Conservation (phyloP, 2,329 filamentous ascomycete species). For the Sporothrix brasiliensis region DNA sequence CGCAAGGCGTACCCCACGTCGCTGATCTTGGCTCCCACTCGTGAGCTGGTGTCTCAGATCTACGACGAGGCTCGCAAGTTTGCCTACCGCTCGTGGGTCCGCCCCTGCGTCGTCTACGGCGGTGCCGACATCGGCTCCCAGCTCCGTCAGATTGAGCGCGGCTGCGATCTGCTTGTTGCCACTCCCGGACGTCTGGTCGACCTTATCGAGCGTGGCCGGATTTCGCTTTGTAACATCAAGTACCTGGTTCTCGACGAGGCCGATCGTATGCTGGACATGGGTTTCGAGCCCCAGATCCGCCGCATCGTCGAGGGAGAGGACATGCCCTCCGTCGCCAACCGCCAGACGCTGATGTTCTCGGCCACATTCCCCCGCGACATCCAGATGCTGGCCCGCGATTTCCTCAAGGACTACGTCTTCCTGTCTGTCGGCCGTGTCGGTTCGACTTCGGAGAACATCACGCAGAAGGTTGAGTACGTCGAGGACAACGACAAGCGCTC, state of each 20-base stretch:
- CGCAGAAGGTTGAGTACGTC: slow-evolving; percentile 95
- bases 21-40: slow-evolving; percentile 91
- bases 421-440: slow-evolving; percentile 97
- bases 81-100: slow-evolving; percentile 97
- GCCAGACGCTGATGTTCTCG: slow-evolving; percentile 99
- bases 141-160: slow-evolving; percentile 95
- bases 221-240: slow-evolving; percentile 98
- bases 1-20: slow-evolving; percentile 98
- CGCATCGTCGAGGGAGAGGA: slow-evolving; percentile 98
- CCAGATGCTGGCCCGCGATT: slow-evolving; percentile 97
- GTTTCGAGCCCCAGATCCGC: slow-evolving; percentile 99
- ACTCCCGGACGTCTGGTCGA: slow-evolving; percentile 97
- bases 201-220: slow-evolving; percentile 96
- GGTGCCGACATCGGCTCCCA: slow-evolving; percentile 98
- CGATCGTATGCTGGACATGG: slow-evolving; percentile 99
- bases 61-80: slow-evolving; percentile 98
- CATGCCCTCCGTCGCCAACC: slow-evolving; percentile 80
- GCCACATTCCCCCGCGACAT: slow-evolving; percentile 99
- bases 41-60: slow-evolving; percentile 98
- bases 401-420: slow-evolving; percentile 99
- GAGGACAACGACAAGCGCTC: slow-evolving; percentile 97
- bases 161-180: slow-evolving; percentile 94
- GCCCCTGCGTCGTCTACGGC: slow-evolving; percentile 97
- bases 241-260: slow-evolving; percentile 98
- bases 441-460: slow-evolving; percentile 99